phyloP scores from a whole-genome alignment of 225 moss, liverwort and hornwort species.

The Straminergon stramineum region DNA sequence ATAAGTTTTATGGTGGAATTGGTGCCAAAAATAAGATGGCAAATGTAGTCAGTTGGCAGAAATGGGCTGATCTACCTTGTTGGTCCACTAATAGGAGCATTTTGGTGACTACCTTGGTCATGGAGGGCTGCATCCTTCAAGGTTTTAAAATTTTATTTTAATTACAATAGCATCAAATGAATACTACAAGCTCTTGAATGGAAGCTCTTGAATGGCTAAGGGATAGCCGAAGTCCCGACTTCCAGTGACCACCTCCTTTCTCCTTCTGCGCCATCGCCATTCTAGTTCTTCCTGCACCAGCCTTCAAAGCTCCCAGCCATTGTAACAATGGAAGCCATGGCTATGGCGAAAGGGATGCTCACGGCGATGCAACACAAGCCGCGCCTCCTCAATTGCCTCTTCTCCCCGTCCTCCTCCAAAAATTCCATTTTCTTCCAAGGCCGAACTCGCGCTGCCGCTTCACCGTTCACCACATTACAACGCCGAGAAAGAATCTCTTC shows the following conservation, averaged over 20 bases:
- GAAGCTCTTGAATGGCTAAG: background rate
- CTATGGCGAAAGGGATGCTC: conserved; percentile 33
- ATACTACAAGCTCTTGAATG: background rate
- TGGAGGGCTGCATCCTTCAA: no score
- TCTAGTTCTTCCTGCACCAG: background rate
- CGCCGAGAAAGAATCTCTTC: background rate
- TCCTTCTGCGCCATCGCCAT: background rate
- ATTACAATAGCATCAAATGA: no score
- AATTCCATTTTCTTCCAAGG: conserved; percentile 11
- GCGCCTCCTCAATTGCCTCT: conserved; percentile 11
- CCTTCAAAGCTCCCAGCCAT: background rate
- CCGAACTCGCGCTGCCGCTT: background rate
- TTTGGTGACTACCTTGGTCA: no score
- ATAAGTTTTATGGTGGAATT: no score
- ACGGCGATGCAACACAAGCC: conserved; percentile 17
- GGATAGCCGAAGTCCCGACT: background rate
- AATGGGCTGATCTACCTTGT: no score
- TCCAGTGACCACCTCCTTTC: background rate
- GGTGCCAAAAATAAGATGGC: no score
- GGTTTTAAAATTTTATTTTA: no score
- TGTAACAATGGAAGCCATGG: conserved; percentile 22
- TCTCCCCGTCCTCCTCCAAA: conserved; percentile 2
- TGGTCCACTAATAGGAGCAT: no score
- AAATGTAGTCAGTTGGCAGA: no score
- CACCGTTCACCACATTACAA: background rate